Evolutionary conservation across 306 rosid species (phyloP).

Genomic region (Cotoneaster glaucophyllus): DNA sequence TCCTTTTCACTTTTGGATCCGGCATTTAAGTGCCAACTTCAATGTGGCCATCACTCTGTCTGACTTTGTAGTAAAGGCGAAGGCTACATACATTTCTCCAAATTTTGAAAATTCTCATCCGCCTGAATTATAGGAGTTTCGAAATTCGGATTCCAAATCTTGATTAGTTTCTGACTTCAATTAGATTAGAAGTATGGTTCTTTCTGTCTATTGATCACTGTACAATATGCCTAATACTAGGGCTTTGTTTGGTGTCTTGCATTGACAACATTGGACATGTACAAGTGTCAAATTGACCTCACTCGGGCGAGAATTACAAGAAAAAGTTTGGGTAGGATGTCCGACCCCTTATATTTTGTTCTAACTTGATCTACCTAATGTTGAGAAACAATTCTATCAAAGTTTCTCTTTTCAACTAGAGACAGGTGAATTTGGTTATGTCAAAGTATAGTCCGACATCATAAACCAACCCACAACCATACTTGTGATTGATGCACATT

Average conservation of each 20-base stretch:
- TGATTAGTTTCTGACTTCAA: background rate
- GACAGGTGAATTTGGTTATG: fast-evolving
- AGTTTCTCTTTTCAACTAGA: too few species aligned
- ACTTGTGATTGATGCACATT: too few species aligned
- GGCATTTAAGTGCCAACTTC: constrained; percentile 32
- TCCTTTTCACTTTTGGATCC: constrained; percentile 36
- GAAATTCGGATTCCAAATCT: background rate
- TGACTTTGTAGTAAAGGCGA: constrained; percentile 24
- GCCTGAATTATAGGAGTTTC: background rate
- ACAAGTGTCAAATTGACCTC: background rate
- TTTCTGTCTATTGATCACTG: background rate
- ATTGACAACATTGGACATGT: background rate
- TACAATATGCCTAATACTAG: background rate
- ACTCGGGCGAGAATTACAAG: background rate
- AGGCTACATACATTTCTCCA: background rate
- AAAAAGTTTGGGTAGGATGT: background rate
- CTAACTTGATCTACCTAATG: too few species aligned
- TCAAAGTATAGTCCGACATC: too few species aligned
- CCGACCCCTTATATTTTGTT: too few species aligned
- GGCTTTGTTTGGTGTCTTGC: background rate
- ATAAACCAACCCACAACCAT: too few species aligned
- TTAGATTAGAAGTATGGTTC: background rate
- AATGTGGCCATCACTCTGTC: background rate
- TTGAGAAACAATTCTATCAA: too few species aligned
- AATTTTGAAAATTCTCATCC: background rate